These are phyloP conservation scores for Kazachstania sp. DNA, from an alignment of 1,139 yeast species.

Conservation along the genomic window DNA sequence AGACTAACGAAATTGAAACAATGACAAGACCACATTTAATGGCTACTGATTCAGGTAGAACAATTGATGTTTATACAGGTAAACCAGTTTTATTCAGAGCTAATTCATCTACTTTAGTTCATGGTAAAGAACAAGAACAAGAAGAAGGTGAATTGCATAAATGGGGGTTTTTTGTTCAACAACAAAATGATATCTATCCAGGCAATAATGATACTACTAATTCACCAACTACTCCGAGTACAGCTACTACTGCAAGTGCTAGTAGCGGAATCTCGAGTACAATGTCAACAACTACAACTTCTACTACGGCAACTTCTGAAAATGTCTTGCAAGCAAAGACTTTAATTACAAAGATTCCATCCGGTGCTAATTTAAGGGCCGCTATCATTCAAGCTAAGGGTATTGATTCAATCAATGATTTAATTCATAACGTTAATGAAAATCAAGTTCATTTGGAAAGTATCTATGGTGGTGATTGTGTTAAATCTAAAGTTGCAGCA, in stretches of 20 bases:
- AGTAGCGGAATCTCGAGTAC: not conserved
- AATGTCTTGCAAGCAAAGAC: conserved; percentile 5
- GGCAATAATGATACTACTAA: conserved; percentile 23
- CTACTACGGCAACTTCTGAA: not conserved
- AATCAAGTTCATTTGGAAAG: conserved; percentile 47
- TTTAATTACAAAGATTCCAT: conserved; percentile 14
- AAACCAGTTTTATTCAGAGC: conserved; percentile 60
- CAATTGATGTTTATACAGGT: conserved; percentile 65
- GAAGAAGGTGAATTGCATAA: conserved; percentile 91
- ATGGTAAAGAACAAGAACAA: conserved; percentile 69
- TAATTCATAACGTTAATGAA: conserved; percentile 57
- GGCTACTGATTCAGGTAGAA: conserved; percentile 53
- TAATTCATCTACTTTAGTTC: conserved; percentile 48
- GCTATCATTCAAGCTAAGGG: conserved; percentile 76
- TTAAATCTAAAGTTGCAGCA: conserved; percentile 39
- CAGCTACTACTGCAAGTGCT: not conserved
- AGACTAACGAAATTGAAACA: not conserved
- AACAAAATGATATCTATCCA: conserved; percentile 33
- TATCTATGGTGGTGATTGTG: conserved; percentile 41
- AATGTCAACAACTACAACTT: not conserved
- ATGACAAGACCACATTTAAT: conserved; percentile 52
- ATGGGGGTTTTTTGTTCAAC: conserved; percentile 71
- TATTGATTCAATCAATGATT: conserved; percentile 59
- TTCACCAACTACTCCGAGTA: conserved; percentile 12
- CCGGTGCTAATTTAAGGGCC: conserved; percentile 68